These are phyloP conservation scores for Colletotrichum sp. DNA, from an alignment of 2,329 filamentous ascomycete species.

Conservation along the genomic window DNA sequence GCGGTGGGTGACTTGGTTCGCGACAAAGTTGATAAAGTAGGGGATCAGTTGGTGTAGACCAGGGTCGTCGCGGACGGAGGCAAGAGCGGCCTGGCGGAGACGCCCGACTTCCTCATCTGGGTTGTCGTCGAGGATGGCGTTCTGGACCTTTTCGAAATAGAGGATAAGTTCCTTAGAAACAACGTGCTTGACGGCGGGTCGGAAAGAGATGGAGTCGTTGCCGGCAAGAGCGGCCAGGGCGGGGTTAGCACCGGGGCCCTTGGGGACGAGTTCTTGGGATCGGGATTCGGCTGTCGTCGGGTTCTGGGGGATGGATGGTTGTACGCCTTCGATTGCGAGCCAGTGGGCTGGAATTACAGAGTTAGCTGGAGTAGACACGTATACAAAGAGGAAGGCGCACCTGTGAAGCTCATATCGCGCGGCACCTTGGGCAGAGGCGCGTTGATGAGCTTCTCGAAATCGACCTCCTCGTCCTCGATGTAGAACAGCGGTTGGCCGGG, in stretches of 20 bases:
- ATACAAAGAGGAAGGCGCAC: slow-evolving; percentile 48
- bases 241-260: slow-evolving; percentile 87
- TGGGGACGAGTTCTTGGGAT: slow-evolving; percentile 84
- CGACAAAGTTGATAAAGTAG: slow-evolving; percentile 95
- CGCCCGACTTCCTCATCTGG: slow-evolving; percentile 76
- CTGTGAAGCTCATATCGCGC: slow-evolving; percentile 88
- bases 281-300: slow-evolving; percentile 85
- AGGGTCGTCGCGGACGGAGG: slow-evolving; percentile 85
- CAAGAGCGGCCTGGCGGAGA: slow-evolving; percentile 83
- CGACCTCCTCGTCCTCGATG: slow-evolving; percentile 96
- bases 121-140: slow-evolving; percentile 84
- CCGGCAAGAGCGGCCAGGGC: slow-evolving; percentile 84
- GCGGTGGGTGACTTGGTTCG: slow-evolving; percentile 93
- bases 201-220: slow-evolving; percentile 82
- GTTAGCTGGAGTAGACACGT: slow-evolving; percentile 17
- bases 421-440: slow-evolving; percentile 94
- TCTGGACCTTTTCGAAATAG: slow-evolving; percentile 95
- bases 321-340: slow-evolving; percentile 96
- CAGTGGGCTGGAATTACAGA: slow-evolving; percentile 73
- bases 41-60: slow-evolving; percentile 94
- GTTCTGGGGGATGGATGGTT: slow-evolving; percentile 96
- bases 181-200: slow-evolving; percentile 93
- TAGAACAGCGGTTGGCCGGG: slow-evolving; percentile 96
- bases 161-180: slow-evolving; percentile 95
- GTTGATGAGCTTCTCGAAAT: slow-evolving; percentile 99